Evolutionary conservation across 257 asterid genomes (phyloP).

Genomic region (Solanum pennellii): DNA sequence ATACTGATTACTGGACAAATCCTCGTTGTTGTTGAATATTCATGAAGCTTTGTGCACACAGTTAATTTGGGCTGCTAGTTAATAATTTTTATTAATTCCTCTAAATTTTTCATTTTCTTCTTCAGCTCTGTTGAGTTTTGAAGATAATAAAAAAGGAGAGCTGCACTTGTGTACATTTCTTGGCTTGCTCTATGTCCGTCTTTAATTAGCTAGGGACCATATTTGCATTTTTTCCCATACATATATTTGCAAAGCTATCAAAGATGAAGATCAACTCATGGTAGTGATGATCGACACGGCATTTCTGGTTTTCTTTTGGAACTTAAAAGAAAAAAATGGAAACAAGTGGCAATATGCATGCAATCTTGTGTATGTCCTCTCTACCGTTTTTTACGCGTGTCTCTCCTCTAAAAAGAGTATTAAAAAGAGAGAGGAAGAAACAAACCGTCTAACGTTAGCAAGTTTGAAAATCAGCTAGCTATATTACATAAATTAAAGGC

Average conservation of each 20-base stretch:
- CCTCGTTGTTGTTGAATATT: neutral
- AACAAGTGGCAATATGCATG: neutral
- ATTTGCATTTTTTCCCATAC: neutral
- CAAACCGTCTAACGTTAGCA: neutral
- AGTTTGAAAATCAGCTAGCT: neutral
- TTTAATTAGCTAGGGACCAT: neutral
- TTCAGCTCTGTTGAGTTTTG: neutral
- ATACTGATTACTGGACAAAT: too few species aligned
- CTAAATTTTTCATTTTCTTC: neutral
- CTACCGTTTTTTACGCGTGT: neutral
- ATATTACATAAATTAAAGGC: neutral
- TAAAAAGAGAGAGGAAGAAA: neutral
- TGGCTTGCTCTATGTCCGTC: neutral
- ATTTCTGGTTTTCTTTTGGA: neutral
- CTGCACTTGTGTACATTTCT: neutral
- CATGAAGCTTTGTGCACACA: neutral
- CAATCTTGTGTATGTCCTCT: neutral
- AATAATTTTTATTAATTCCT: neutral
- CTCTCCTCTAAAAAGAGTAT: neutral
- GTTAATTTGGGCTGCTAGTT: neutral
- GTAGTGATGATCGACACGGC: neutral
- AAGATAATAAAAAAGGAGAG: neutral
- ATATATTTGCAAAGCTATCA: neutral
- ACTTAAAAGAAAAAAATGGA: neutral
- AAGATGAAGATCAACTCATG: neutral